Evolutionary conservation across 805 yeast species (phyloP).

Genomic region (Tetrapisispora taiwanensis): DNA sequence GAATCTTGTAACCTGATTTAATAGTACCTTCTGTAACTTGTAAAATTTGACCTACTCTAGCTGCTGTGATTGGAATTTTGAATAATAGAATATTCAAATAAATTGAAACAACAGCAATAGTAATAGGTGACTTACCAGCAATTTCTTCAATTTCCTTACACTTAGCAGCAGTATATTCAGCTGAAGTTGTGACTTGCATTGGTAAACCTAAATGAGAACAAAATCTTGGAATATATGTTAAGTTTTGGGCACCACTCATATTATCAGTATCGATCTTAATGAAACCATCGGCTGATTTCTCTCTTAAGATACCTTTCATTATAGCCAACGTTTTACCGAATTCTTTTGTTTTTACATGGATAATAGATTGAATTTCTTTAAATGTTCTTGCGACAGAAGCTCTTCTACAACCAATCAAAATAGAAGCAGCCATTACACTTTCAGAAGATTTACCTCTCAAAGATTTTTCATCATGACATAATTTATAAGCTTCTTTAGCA

Average conservation of each 20-base stretch:
- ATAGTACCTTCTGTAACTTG: conserved; percentile 98
- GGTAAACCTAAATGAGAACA: conserved; percentile 89
- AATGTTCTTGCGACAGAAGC: conserved; percentile 91
- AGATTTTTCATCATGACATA: conserved; percentile 78
- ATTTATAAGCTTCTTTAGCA: conserved; percentile 89
- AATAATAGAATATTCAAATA: conserved; percentile 90
- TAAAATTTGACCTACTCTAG: conserved; percentile 79
- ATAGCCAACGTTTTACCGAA: conserved; percentile 85
- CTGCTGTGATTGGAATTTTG: conserved; percentile 62
- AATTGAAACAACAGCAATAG: conserved; percentile 95
- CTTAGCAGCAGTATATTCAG: conserved; percentile 82
- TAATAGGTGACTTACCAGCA: conserved; percentile 94
- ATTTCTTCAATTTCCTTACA: conserved; percentile 87
- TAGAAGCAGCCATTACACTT: conserved; percentile 93
- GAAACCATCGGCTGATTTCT: conserved; percentile 31
- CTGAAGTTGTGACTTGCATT: conserved; percentile 79
- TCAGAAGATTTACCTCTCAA: conserved; percentile 88
- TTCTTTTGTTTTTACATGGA: conserved; percentile 88
- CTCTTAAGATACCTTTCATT: conserved; percentile 58
- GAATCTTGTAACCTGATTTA: conserved; percentile 76
- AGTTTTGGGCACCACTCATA: conserved; percentile 74
- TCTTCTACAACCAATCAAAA: conserved; percentile 86
- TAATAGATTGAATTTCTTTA: conserved; percentile 90
- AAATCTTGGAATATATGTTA: conserved; percentile 88
- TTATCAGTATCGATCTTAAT: conserved; percentile 35